Percentiles rank a stretch among this genome's conserved stretches.
These are phyloP conservation scores for Pistacia integerrima DNA, from an alignment of 345 rosid genomes.

Conservation along the genomic window DNA sequence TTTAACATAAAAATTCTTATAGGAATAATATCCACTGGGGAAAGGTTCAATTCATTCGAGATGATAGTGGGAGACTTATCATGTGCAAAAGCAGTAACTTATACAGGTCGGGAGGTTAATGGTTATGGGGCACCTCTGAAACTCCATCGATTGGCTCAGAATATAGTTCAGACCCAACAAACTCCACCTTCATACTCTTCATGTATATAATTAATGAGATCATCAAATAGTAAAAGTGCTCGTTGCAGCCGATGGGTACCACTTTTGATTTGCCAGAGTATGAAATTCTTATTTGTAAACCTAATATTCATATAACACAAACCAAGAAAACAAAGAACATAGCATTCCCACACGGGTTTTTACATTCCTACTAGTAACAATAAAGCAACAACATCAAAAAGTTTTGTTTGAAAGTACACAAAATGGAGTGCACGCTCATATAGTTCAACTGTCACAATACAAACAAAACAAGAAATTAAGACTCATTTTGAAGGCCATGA, in stretches of 20 bases:
- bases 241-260: constrained; percentile 75
- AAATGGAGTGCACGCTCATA: constrained; percentile 3
- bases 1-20: too few relatives aligned
- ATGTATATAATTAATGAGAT: constrained; percentile 29
- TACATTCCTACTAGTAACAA: constrained; percentile 16
- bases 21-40: too few relatives aligned
- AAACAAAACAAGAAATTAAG: constrained; percentile 23
- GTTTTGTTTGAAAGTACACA: background rate
- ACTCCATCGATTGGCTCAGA: constrained; percentile 22
- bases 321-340: constrained; percentile 6
- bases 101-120: too few relatives aligned
- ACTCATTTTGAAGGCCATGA: constrained; percentile 78
- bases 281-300: too few relatives aligned
- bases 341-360: constrained; percentile 19
- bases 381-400: constrained; percentile 1
- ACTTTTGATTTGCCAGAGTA: background rate
- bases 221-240: constrained; percentile 56
- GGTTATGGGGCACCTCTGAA: too few relatives aligned
- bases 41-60: too few relatives aligned
- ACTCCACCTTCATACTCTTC: too few relatives aligned
- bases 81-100: too few relatives aligned
- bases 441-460: constrained; percentile 9
- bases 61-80: too few relatives aligned
- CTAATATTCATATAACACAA: background rate
- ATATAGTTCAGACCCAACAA: constrained; percentile 30